Conservation (phyloP, 495 filamentous ascomycete genomes). For the Talaromyces wortmannii region DNA sequence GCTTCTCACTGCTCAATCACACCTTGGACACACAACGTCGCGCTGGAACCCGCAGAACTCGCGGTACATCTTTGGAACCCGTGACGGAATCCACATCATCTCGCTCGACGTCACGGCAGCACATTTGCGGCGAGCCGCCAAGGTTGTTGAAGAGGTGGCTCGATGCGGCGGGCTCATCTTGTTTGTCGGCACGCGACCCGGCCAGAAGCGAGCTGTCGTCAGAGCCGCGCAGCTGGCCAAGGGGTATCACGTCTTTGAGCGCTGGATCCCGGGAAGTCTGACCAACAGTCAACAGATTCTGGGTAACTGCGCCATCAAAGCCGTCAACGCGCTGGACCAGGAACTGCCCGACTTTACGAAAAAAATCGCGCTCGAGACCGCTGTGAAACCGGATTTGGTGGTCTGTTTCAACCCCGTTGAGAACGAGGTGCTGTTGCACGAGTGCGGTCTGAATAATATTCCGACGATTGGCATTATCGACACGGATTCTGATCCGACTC, state of each 20-base stretch:
- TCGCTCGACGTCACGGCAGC: slow-evolving; percentile 79
- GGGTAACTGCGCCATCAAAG: slow-evolving; percentile 52
- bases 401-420: slow-evolving; percentile 88
- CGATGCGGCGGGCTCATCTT: slow-evolving; percentile 78
- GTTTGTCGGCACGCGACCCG: slow-evolving; percentile 80
- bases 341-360: slow-evolving; percentile 57
- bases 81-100: slow-evolving; percentile 90
- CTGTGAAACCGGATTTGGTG: slow-evolving; percentile 82
- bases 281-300: slow-evolving; percentile 92
- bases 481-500: slow-evolving; percentile 85
- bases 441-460: slow-evolving; percentile 80
- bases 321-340: slow-evolving; percentile 65
- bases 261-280: slow-evolving; percentile 87
- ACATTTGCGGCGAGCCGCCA: slow-evolving; percentile 81
- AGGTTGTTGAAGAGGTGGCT: slow-evolving; percentile 81
- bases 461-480: slow-evolving; percentile 94
- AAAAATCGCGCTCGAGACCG: slow-evolving; percentile 51
- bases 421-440: slow-evolving; percentile 83
- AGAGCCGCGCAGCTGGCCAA: slow-evolving; percentile 69
- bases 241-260: slow-evolving; percentile 85
- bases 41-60: slow-evolving; percentile 95
- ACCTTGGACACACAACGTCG: slow-evolving; percentile 87
- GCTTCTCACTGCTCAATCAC: slow-evolving; percentile 81
- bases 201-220: slow-evolving; percentile 72
- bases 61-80: slow-evolving; percentile 89